Evolutionary conservation across 2,329 filamentous ascomycete species (phyloP).

Genomic region (Aureobasidium namibiae): DNA sequence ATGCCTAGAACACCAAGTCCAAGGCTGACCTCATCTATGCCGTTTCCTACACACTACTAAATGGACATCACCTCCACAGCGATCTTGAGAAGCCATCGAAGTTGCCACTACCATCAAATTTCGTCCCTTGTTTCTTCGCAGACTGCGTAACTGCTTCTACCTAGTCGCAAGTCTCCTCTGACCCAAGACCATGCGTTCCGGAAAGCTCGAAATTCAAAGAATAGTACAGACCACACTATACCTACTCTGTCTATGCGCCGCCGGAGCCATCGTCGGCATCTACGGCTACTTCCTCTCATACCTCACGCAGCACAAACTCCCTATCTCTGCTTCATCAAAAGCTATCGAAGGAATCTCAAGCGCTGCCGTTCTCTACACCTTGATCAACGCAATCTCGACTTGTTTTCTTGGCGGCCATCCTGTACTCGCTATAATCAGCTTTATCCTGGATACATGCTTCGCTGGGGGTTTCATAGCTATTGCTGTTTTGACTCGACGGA

Average conservation of each 20-base stretch:
- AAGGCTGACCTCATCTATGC: too few species aligned
- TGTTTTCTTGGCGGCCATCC: slow-evolving; percentile 70
- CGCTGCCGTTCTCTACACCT: slow-evolving; percentile 63
- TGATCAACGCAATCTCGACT: slow-evolving; percentile 64
- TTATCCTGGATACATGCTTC: slow-evolving; percentile 71
- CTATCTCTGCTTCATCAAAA: slow-evolving; percentile 57
- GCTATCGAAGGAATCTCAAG: slow-evolving; percentile 60
- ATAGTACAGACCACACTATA: slow-evolving; percentile 54
- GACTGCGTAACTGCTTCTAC: too few species aligned
- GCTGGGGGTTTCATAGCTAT: slow-evolving; percentile 72
- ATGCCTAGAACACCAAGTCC: too few species aligned
- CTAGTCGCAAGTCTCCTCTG: too few species aligned
- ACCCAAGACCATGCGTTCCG: too few species aligned
- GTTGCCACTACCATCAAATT: too few species aligned
- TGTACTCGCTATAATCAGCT: slow-evolving; percentile 63
- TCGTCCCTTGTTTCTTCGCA: too few species aligned
- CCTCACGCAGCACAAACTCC: slow-evolving; percentile 54
- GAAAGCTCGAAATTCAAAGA: too few species aligned
- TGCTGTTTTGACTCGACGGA: slow-evolving; percentile 63
- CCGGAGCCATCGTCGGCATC: slow-evolving; percentile 57
- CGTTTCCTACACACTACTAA: too few species aligned
- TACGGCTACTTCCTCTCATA: slow-evolving; percentile 80
- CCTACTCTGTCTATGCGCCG: slow-evolving; percentile 62
- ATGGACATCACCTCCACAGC: too few species aligned
- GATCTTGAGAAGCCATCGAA: too few species aligned